phyloP scores from a whole-genome alignment of 2,329 filamentous ascomycete species.

The Ophiostoma ulmi region DNA sequence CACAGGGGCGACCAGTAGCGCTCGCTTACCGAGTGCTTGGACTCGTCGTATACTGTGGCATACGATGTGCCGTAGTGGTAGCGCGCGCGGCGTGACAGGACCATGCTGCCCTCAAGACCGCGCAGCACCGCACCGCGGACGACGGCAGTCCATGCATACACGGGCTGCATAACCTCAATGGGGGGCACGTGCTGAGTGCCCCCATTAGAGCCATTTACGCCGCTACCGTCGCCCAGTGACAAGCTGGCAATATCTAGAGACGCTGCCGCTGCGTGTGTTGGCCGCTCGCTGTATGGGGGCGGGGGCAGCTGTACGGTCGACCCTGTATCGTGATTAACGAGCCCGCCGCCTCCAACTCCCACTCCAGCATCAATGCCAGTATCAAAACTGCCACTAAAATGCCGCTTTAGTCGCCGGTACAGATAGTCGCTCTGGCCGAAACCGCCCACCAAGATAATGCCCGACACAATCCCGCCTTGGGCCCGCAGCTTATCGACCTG shows the following conservation, averaged over 20 bases:
- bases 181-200: constrained; percentile 35
- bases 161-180: constrained; percentile 75
- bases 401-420: constrained; percentile 63
- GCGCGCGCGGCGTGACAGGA: constrained; percentile 66
- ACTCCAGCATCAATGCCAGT: background rate
- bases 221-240: background rate
- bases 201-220: background rate
- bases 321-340: constrained; percentile 11
- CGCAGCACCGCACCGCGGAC: constrained; percentile 71
- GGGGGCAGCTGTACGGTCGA: constrained; percentile 38
- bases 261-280: constrained; percentile 52
- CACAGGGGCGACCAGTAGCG: constrained; percentile 74
- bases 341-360: constrained; percentile 25
- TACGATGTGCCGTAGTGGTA: constrained; percentile 79
- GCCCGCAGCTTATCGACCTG: constrained; percentile 59
- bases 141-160: constrained; percentile 77
- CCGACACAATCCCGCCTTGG: constrained; percentile 59
- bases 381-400: constrained; percentile 51
- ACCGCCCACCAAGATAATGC: constrained; percentile 76
- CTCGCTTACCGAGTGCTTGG: constrained; percentile 66
- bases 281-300: constrained; percentile 62
- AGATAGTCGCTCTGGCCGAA: constrained; percentile 77
- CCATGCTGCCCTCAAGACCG: constrained; percentile 73
- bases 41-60: constrained; percentile 73
- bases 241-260: background rate